phyloP scores from a whole-genome alignment of 805 yeast species.

The Hanseniaspora singularis region DNA sequence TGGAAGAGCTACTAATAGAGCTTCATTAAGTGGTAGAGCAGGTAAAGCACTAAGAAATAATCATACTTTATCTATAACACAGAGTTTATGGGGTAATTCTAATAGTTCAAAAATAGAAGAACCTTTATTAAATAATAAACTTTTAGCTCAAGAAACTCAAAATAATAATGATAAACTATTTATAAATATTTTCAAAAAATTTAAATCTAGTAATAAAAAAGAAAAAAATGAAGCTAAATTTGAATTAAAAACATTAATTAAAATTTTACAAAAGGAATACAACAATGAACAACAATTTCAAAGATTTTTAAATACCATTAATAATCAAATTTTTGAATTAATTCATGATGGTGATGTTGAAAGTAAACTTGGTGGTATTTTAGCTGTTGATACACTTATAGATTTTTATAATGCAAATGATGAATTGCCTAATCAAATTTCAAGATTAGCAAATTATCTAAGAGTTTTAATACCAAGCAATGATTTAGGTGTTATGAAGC shows the following conservation, averaged over 20 bases:
- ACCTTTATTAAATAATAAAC: not conserved
- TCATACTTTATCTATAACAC: constrained; percentile 18
- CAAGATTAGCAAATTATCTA: constrained; percentile 81
- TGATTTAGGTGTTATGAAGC: constrained; percentile 72
- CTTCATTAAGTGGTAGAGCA: constrained; percentile 17
- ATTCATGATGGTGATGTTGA: constrained; percentile 60
- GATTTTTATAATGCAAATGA: constrained; percentile 73
- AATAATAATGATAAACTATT: constrained; percentile 25
- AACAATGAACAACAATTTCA: constrained; percentile 65
- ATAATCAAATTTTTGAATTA: constrained; percentile 75
- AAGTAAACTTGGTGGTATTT: constrained; percentile 78
- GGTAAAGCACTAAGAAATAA: constrained; percentile 21
- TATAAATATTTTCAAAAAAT: constrained; percentile 29
- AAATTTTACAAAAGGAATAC: constrained; percentile 64
- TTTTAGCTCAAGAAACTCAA: constrained; percentile 21
- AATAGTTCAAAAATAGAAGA: not conserved
- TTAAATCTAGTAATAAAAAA: constrained; percentile 28
- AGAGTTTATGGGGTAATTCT: not conserved
- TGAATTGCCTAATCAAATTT: constrained; percentile 77
- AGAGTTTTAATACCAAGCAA: constrained; percentile 68
- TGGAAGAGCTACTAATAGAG: constrained; percentile 18
- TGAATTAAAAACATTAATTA: constrained; percentile 58
- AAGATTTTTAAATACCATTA: constrained; percentile 70
- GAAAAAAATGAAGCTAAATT: constrained; percentile 44
- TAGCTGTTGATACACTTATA: constrained; percentile 79